A percentile compares a stretch with the other conserved stretches of the same genome.
phyloP scores from a whole-genome alignment of 2,329 filamentous ascomycete species.

The Ceratocystis ficicola region DNA sequence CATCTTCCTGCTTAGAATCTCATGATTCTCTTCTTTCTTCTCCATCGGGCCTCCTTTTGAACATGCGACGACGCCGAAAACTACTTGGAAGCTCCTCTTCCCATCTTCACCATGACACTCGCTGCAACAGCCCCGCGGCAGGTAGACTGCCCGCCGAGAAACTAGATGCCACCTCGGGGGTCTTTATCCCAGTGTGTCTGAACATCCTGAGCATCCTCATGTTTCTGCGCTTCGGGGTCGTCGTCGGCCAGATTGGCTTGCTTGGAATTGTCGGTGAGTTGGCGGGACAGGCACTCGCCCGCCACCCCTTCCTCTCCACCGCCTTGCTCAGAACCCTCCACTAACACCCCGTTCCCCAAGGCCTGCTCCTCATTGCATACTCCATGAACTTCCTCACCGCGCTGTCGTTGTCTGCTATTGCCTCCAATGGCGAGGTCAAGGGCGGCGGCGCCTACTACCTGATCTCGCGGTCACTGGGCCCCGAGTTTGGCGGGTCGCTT shows the following conservation, averaged over 20 bases:
- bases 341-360: conserved; percentile 31
- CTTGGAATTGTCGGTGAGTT: conserved; percentile 63
- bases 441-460: conserved; percentile 82
- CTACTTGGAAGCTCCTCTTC: conserved; percentile 8
- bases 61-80: conserved; percentile 13
- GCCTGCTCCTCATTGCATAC: conserved; percentile 64
- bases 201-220: conserved; percentile 86
- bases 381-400: conserved; percentile 72
- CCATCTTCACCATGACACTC: not conserved
- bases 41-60: not conserved
- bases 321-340: not conserved
- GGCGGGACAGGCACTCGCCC: not conserved
- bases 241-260: conserved; percentile 68
- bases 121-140: not conserved
- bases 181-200: conserved; percentile 78
- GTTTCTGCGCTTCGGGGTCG: conserved; percentile 80
- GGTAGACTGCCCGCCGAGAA: conserved; percentile 37
- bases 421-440: conserved; percentile 78
- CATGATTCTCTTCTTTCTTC: not conserved
- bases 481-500: conserved; percentile 81
- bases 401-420: conserved; percentile 76
- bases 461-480: conserved; percentile 72
- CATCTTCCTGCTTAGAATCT: not conserved
- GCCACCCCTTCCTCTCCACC: not conserved
- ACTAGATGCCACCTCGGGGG: conserved; percentile 63